Evolutionary conservation across 495 filamentous ascomycete genomes (phyloP).

Genomic region (Astrothelium subdiscretum): DNA sequence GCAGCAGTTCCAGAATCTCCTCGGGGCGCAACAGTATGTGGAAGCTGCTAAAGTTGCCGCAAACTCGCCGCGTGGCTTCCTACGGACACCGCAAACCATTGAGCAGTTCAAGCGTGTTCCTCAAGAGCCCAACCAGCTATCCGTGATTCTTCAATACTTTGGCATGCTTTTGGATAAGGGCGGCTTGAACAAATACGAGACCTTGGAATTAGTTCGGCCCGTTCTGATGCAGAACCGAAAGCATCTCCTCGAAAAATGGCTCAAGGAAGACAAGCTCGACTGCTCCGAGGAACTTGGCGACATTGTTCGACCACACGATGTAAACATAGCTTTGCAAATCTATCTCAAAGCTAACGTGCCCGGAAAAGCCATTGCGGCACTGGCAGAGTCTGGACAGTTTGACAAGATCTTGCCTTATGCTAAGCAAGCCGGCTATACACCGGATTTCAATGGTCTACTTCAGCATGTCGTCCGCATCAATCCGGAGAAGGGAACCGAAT

Average conservation of each 20-base stretch:
- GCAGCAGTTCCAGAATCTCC: conserved; percentile 79
- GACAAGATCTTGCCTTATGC: conserved; percentile 91
- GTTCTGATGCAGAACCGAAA: conserved; percentile 89
- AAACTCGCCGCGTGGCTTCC: conserved; percentile 89
- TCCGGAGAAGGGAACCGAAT: conserved; percentile 89
- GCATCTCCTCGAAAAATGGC: conserved; percentile 94
- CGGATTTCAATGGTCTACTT: conserved; percentile 81
- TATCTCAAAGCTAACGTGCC: conserved; percentile 80
- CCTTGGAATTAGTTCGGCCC: conserved; percentile 82
- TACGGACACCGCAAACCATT: conserved; percentile 87
- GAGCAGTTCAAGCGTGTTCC: conserved; percentile 85
- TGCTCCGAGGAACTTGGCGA: conserved; percentile 94
- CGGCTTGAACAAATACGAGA: conserved; percentile 80
- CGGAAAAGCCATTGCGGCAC: conserved; percentile 85
- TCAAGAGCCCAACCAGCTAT: conserved; percentile 64
- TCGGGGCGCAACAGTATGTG: conserved; percentile 60
- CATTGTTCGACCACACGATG: conserved; percentile 78
- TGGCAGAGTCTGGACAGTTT: conserved; percentile 91
- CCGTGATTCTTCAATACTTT: conserved; percentile 93
- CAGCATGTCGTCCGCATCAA: conserved; percentile 87
- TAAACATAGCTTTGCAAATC: conserved; percentile 70
- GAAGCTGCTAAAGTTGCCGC: conserved; percentile 92
- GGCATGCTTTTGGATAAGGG: conserved; percentile 95
- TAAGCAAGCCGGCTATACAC: conserved; percentile 68
- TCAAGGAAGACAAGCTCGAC: conserved; percentile 87